A percentile compares a stretch with the other conserved stretches of the same genome.
Evolutionary conservation across 192 early-diverging fungal species (phyloP).

Genomic region (Diversispora epigaea): DNA sequence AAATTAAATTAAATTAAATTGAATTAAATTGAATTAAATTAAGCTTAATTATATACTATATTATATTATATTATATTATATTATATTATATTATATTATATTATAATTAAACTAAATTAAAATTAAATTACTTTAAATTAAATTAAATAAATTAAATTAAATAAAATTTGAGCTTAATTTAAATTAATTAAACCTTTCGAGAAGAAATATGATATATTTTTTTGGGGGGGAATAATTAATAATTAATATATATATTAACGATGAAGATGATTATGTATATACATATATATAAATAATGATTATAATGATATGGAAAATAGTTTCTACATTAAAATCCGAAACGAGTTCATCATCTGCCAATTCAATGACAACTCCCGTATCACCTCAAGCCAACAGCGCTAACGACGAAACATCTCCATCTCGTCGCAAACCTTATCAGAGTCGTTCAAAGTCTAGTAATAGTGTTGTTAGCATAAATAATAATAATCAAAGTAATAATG

Average conservation of each 20-base stretch:
- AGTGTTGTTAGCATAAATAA: background rate
- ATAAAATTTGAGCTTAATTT: too few species aligned
- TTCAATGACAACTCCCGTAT: background rate
- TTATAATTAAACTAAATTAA: too few species aligned
- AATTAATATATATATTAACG: background rate
- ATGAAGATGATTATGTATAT: background rate
- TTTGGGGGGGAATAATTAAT: background rate
- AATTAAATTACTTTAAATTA: too few species aligned
- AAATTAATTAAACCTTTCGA: too few species aligned
- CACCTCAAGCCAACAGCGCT: background rate
- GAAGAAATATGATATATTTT: too few species aligned
- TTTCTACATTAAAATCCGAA: slow-evolving; percentile 13
- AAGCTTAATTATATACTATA: too few species aligned
- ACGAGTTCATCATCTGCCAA: slow-evolving; percentile 19
- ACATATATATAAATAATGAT: background rate
- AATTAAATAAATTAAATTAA: too few species aligned
- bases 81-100: too few species aligned
- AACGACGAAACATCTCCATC: background rate
- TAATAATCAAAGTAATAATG: background rate
- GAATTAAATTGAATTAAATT: background rate
- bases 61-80: too few species aligned
- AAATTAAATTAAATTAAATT: background rate
- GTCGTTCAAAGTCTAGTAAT: background rate
- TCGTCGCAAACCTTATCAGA: background rate
- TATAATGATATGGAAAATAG: slow-evolving; percentile 10